A percentile compares a stretch with the other conserved stretches of the same genome.
phyloP scores from a whole-genome alignment of 1,139 yeast species.

The Protomyces inundatus region DNA sequence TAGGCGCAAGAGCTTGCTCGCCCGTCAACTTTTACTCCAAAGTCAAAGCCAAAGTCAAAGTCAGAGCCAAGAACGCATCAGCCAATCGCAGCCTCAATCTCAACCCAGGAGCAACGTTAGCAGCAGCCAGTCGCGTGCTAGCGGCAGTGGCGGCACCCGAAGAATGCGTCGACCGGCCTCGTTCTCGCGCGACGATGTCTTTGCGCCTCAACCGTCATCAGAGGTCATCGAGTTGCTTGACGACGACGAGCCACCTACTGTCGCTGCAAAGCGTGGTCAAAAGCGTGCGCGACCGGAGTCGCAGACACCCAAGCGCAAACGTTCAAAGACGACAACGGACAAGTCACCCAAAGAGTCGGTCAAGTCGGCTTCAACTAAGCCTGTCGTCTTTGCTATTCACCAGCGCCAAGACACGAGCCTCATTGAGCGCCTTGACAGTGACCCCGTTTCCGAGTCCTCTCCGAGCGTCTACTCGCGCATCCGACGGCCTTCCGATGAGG shows the following conservation, averaged over 20 bases:
- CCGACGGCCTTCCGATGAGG: neutral
- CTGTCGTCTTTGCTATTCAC: neutral
- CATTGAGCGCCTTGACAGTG: neutral
- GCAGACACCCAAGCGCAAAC: neutral
- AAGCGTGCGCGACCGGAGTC: neutral
- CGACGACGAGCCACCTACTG: too few relatives aligned
- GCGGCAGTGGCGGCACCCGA: too few relatives aligned
- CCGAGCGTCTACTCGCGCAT: constrained; percentile 20
- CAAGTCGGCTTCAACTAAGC: too few relatives aligned
- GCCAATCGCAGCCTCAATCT: neutral
- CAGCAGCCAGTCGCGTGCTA: too few relatives aligned
- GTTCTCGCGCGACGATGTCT: too few relatives aligned
- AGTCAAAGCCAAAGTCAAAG: neutral
- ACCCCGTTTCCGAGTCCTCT: constrained; percentile 13
- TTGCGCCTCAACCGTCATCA: too few relatives aligned
- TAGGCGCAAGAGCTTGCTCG: neutral
- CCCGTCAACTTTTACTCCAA: too few relatives aligned
- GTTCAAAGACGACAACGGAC: neutral
- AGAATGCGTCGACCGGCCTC: too few relatives aligned
- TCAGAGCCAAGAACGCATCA: neutral
- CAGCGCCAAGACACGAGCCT: neutral
- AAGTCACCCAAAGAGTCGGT: too few relatives aligned
- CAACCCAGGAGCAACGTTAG: too few relatives aligned
- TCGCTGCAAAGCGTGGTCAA: neutral
- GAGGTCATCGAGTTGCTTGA: too few relatives aligned